Conservation (phyloP, 2,329 filamentous ascomycete species). For the Endoconidiophora laricicola region DNA sequence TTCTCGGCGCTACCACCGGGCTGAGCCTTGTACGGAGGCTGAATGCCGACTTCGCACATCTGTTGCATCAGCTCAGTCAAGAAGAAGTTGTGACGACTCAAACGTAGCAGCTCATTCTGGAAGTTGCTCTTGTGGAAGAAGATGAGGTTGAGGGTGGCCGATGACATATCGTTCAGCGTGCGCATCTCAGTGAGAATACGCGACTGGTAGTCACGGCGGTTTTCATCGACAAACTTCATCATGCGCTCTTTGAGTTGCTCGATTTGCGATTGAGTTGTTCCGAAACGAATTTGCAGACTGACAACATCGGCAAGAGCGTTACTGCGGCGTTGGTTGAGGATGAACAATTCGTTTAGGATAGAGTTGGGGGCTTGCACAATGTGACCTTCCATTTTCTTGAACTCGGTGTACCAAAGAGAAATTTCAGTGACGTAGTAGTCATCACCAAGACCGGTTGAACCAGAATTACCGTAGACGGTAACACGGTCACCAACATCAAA, state of each 20-base stretch:
- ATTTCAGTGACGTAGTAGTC: conserved; percentile 97
- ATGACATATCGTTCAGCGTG: conserved; percentile 66
- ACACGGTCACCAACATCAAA: conserved; percentile 94
- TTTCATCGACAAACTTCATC: conserved; percentile 62
- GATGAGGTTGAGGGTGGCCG: conserved; percentile 75
- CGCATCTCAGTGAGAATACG: conserved; percentile 77
- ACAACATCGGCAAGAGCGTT: conserved; percentile 77
- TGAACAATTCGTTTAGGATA: conserved; percentile 81
- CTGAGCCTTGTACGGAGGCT: conserved; percentile 47
- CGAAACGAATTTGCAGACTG: conserved; percentile 72
- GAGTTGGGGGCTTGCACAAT: conserved; percentile 93
- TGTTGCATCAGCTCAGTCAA: conserved; percentile 79
- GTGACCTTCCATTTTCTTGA: conserved; percentile 97
- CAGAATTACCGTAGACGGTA: conserved; percentile 78
- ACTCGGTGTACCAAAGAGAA: conserved; percentile 82
- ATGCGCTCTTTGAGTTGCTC: conserved; percentile 65
- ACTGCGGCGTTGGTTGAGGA: conserved; percentile 83
- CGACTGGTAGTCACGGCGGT: conserved; percentile 78
- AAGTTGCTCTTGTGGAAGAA: conserved; percentile 98
- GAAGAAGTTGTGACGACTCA: conserved; percentile 86
- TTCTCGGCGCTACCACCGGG: conserved; percentile 54
- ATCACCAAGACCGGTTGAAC: conserved; percentile 60
- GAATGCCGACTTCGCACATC: conserved; percentile 69
- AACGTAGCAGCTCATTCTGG: conserved; percentile 83
- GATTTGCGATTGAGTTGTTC: conserved; percentile 68